Evolutionary conservation across 2,329 filamentous ascomycete genomes (phyloP), one percentile per base, ranked within the genome.

Genomic region (Claviceps spartinae): DNA sequence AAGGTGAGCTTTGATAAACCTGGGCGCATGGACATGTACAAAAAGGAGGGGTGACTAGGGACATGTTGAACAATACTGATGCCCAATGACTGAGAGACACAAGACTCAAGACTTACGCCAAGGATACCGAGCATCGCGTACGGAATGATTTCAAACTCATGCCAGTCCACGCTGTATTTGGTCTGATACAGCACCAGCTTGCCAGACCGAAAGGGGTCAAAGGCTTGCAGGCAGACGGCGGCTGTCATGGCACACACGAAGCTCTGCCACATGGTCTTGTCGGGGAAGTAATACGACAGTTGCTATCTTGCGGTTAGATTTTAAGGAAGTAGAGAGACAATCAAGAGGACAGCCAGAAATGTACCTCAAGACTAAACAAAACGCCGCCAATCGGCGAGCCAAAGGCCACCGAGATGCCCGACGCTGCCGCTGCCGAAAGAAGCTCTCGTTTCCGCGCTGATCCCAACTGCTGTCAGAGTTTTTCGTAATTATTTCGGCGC

Each of bases 251-350:
- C 93, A 62, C 93, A 97, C 42, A 98, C 93, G 63, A 98, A 98
- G 62, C 89, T 95, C 66, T 96, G 93, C 93, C 93, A 98, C 93
- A 98, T 97, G 9, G 93, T 97, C 69, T 97, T 97, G 69, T 97
- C 91, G 0, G 93, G 91, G 60, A 97, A 97, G 67, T 96, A 97
- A 66, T 96, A 97, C 1, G 89, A 95, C 2, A 97, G 74, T 77
- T 95, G 88, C 79, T 86, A 4, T 34, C 6, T 9, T 45, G 40
- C 20, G 4, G 16, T 56, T 8, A 56, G 49, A 16, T 11, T 11
- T 41, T n/a, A 26, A 44, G 7, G 5, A 22, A 18, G 14, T 11
- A 26, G 5, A 24, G 13, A 30, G 13, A 24, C 9, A 22, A 30
- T 2, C 24, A 5, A 24, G 24, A 6, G 5, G 8, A 26, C 22